A percentile compares a stretch with the other conserved stretches of the same genome.
These are phyloP conservation scores for Panellus pusillus DNA, from an alignment of 768 basidiomycete genomes.

Conservation along the genomic window DNA sequence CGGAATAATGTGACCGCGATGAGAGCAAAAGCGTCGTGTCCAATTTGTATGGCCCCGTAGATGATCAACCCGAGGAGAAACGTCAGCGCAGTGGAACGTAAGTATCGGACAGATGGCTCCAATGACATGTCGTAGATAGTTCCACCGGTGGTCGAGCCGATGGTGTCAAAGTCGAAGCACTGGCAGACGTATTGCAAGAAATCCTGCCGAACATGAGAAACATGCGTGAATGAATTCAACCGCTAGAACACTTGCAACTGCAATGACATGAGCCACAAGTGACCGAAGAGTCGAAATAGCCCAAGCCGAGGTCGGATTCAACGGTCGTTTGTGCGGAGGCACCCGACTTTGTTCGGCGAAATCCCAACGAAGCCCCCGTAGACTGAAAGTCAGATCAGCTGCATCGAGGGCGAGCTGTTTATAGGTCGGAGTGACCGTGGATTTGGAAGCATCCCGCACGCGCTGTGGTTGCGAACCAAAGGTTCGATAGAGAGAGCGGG, in stretches of 20 bases:
- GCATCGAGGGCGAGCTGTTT: constrained; percentile 37
- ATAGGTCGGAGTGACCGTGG: not conserved
- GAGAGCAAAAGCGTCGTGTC: constrained; percentile 43
- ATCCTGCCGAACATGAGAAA: too few species aligned
- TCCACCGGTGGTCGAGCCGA: constrained; percentile 39
- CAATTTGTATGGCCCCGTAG: constrained; percentile 44
- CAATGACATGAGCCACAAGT: constrained; percentile 34
- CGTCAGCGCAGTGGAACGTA: constrained; percentile 47
- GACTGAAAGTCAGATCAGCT: constrained; percentile 48
- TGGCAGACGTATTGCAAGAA: too few species aligned
- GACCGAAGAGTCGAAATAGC: constrained; percentile 33
- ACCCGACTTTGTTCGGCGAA: constrained; percentile 50
- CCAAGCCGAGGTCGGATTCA: constrained; percentile 38
- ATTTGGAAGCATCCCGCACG: not conserved
- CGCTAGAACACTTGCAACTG: constrained; percentile 4
- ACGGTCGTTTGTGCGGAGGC: constrained; percentile 42
- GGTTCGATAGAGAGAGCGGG: constrained; percentile 8
- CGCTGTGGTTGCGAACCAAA: constrained; percentile 16
- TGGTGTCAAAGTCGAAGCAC: constrained; percentile 39
- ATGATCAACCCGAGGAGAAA: constrained; percentile 43
- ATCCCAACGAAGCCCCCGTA: constrained; percentile 63
- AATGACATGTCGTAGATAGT: constrained; percentile 44
- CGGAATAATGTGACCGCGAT: constrained; percentile 45
- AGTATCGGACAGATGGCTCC: constrained; percentile 32
- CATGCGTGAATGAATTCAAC: constrained; percentile 46